Percentiles rank a stretch among this genome's conserved stretches.
phyloP scores from a whole-genome alignment of 441 rosid species.

The Erysimum cheiri region DNA sequence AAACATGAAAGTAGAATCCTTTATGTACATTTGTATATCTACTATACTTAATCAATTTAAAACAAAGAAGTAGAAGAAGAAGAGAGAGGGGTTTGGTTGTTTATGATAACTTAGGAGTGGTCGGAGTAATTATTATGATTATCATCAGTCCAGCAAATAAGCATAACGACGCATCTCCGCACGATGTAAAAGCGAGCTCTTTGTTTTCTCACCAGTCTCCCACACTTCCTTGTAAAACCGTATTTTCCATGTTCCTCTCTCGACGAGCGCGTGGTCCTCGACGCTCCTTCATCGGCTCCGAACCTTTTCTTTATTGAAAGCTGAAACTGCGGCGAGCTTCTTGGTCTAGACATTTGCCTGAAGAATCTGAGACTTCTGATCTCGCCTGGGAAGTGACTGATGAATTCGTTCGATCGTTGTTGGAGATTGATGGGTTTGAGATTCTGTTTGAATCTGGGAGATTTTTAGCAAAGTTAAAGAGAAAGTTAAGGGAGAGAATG shows the following conservation, averaged over 20 bases:
- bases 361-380: conserved; percentile 8
- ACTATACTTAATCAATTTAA: background rate
- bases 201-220: conserved; percentile 73
- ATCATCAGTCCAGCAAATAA: conserved; percentile 92
- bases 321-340: conserved; percentile 26
- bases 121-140: conserved; percentile 51
- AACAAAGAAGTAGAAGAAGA: background rate
- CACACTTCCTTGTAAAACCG: conserved; percentile 81
- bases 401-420: background rate
- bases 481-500: background rate
- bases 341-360: conserved; percentile 18
- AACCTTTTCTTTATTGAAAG: conserved; percentile 15
- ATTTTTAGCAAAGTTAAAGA: background rate
- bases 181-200: conserved; percentile 91
- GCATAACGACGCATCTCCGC: conserved; percentile 83
- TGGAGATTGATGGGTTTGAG: conserved; percentile 5
- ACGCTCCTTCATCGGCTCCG: conserved; percentile 14
- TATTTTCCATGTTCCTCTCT: conserved; percentile 48
- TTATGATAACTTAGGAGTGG: background rate
- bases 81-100: background rate
- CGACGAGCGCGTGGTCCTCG: conserved; percentile 16
- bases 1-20: conserved; percentile 16
- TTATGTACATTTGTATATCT: conserved; percentile 35
- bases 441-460: background rate
- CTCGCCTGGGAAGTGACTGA: background rate